phyloP scores from a whole-genome alignment of 2,329 filamentous ascomycete genomes.

The Torrubiella hemipterigena region DNA sequence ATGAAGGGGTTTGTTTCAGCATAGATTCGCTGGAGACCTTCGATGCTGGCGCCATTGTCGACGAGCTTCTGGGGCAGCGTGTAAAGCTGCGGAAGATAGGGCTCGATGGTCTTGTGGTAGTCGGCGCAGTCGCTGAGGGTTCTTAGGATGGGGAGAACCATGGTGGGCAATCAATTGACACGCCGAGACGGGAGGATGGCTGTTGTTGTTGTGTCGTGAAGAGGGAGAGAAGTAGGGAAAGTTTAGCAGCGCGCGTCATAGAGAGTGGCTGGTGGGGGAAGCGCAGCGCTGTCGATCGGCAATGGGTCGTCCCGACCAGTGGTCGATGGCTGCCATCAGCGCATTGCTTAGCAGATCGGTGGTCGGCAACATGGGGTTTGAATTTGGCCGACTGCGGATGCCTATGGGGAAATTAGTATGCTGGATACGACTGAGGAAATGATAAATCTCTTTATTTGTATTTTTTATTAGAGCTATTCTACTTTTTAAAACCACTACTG shows the following conservation, averaged over 20 bases:
- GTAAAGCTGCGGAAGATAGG: conserved; percentile 59
- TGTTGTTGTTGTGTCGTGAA: conserved; percentile 21
- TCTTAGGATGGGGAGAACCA: conserved; percentile 63
- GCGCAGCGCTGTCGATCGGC: no score
- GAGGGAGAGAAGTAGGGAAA: conserved; percentile 14
- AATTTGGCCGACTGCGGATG: no score
- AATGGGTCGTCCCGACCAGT: no score
- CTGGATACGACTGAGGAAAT: no score
- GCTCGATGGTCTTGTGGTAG: conserved; percentile 61
- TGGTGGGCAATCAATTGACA: conserved; percentile 23
- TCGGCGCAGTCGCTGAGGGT: conserved; percentile 64
- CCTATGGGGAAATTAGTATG: no score
- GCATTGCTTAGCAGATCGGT: no score
- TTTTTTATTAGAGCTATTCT: no score
- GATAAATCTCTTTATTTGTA: no score
- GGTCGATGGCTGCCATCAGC: no score
- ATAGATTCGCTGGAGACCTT: conserved; percentile 61
- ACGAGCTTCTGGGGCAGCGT: conserved; percentile 55
- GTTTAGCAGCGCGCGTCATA: neutral
- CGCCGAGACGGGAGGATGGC: neutral
- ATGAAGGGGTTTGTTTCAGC: conserved; percentile 77
- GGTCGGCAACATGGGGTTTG: no score
- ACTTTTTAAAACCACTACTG: no score
- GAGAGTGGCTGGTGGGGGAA: no score
- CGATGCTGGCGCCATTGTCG: conserved; percentile 45